phyloP scores from a whole-genome alignment of 1,139 yeast species.

The Pichia terricola region DNA sequence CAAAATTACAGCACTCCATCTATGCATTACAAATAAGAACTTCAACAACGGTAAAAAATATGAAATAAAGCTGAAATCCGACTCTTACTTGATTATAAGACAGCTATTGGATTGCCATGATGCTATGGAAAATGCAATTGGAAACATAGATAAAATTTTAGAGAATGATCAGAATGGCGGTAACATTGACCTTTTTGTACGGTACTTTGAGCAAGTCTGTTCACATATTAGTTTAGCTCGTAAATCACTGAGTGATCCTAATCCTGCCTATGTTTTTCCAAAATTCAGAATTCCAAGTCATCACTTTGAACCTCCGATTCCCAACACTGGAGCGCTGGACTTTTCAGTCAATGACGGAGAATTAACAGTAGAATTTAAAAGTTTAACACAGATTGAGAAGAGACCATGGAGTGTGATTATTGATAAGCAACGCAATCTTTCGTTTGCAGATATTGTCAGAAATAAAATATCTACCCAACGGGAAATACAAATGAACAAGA shows the following conservation, averaged over 20 bases:
- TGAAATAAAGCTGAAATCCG: constrained; percentile 16
- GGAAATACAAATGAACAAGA: constrained; percentile 20
- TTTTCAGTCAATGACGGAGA: constrained; percentile 24
- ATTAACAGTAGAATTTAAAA: constrained; percentile 23
- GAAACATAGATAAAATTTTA: constrained; percentile 18
- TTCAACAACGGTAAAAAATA: constrained; percentile 20
- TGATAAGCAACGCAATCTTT: constrained; percentile 14
- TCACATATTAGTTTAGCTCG: constrained; percentile 21
- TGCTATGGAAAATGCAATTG: constrained; percentile 22
- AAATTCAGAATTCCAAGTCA: constrained; percentile 15
- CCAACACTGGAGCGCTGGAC: constrained; percentile 21
- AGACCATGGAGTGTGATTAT: constrained; percentile 26
- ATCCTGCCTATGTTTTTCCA: constrained; percentile 23
- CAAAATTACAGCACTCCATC: constrained; percentile 20
- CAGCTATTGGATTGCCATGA: constrained; percentile 27
- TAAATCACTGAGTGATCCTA: constrained; percentile 20
- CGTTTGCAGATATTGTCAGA: constrained; percentile 26
- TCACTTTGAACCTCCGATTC: constrained; percentile 21
- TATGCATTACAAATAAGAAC: constrained; percentile 18
- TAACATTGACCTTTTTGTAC: constrained; percentile 13
- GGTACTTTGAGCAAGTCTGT: constrained; percentile 18
- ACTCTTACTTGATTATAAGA: constrained; percentile 16
- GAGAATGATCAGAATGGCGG: constrained; percentile 9
- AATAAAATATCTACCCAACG: constrained; percentile 23
- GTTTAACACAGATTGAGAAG: constrained; percentile 17